phyloP scores from a whole-genome alignment of 768 basidiomycete species.

The Podaxis rugospora region DNA sequence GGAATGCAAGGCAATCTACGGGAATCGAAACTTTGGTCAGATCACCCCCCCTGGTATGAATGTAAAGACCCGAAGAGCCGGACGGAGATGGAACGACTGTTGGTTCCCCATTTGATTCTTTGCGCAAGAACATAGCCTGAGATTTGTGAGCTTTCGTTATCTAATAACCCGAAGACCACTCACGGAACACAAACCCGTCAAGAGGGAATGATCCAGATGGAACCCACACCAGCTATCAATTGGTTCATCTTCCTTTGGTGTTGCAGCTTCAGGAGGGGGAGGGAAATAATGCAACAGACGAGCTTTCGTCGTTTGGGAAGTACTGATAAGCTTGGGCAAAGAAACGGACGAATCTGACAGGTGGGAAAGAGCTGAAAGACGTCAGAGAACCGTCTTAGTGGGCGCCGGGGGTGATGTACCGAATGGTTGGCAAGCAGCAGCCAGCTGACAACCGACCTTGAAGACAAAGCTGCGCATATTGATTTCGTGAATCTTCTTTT shows the following conservation, averaged over 20 bases:
- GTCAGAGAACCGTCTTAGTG: background rate
- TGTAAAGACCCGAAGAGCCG: conserved; percentile 81
- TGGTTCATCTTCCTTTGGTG: conserved; percentile 49
- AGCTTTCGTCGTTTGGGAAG: conserved; percentile 85
- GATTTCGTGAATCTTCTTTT: background rate
- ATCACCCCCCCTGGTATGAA: conserved; percentile 76
- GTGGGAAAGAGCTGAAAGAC: conserved; percentile 53
- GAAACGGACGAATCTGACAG: conserved; percentile 64
- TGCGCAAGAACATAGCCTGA: conserved; percentile 81
- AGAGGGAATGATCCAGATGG: conserved; percentile 85
- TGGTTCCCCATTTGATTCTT: conserved; percentile 36
- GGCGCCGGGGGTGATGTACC: conserved; percentile 38
- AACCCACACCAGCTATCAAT: conserved; percentile 94
- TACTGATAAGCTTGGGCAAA: conserved; percentile 64
- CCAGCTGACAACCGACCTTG: conserved; percentile 75
- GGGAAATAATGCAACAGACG: conserved; percentile 97
- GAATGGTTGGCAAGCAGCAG: conserved; percentile 87
- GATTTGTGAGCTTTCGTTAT: conserved; percentile 3
- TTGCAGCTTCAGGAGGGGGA: conserved; percentile 36
- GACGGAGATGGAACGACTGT: conserved; percentile 62
- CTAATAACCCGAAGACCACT: conserved; percentile 17
- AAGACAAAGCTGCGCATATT: conserved; percentile 61
- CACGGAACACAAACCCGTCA: conserved; percentile 92
- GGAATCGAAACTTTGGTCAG: conserved; percentile 87
- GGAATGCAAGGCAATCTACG: conserved; percentile 82